Evolutionary conservation across 1,139 yeast species (phyloP), one percentile per base, ranked within the genome.

Genomic region (Magnusiomyces suaveolens): DNA sequence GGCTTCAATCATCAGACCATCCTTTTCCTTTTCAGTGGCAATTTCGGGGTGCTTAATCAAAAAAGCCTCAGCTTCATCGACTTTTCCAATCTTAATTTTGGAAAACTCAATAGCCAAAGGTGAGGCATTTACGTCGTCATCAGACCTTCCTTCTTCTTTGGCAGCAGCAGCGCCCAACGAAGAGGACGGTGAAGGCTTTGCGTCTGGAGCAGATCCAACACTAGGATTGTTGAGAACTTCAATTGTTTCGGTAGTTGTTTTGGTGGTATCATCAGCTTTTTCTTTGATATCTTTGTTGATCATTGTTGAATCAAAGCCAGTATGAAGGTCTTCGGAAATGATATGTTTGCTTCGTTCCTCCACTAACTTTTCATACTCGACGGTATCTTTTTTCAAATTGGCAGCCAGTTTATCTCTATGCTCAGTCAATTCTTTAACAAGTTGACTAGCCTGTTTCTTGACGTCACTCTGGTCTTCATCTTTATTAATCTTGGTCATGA

Each of bases 301-400:
- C 63, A 87, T 80, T 0, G 96, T 85, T 32, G 87, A 79, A 66
- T 90, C 96, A 74, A 88, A 92, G 0, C 97, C 98, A n/a, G 95
- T 88, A 62, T 82, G 95, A 44, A 89, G 78, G 68, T 92, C 98
- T 23, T 89, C 97, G 56, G 95, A 84, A 3, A 95, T 82, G 60
- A 92, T 90, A 65, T 87, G 84, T 57, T 75, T 68, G 12, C 82
- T 75, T 63, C 87, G 85, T 65, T 90, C 95, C 61, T 81, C 77
- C 61, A 80, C 77, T 56, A 92, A 74, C 43, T 80, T 81, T 50
- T 79, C 81, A 63, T 89, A 73, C 66, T 86, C 89, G 52, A 73
- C 70, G 58, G 87, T 73, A 69, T 90, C 96, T 55, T 77, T 82
- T 41, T 66, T 60, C 46, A 82, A 65, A 51, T 78, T 72, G 2